phyloP scores from a whole-genome alignment of 208 protist genomes.

The Balamuthia mandrillaris region DNA sequence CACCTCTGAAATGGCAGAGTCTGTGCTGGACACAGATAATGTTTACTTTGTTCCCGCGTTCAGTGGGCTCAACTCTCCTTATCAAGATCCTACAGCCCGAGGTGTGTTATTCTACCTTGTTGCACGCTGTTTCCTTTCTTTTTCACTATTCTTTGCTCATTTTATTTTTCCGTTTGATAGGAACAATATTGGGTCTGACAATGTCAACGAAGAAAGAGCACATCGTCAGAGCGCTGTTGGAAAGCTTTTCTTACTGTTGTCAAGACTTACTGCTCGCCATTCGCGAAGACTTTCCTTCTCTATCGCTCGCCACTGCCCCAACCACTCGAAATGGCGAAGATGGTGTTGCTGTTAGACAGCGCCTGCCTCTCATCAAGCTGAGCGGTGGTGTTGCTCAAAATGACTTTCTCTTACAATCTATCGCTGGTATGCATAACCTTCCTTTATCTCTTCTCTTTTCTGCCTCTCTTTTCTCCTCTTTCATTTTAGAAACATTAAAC shows the following conservation, averaged over 20 bases:
- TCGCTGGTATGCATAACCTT: slow-evolving; percentile 19
- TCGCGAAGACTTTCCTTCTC: slow-evolving; percentile 42
- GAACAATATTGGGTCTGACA: slow-evolving; percentile 49
- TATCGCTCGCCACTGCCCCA: no score
- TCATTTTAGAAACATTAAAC: no score
- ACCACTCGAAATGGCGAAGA: no score
- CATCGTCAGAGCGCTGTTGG: slow-evolving; percentile 49
- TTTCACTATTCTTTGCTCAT: not conserved
- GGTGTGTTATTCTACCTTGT: no score
- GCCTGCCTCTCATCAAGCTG: not conserved
- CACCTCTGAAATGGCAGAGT: slow-evolving; percentile 36
- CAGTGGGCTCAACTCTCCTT: slow-evolving; percentile 43
- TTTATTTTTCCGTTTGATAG: not conserved
- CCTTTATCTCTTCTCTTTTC: no score
- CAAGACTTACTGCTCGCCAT: slow-evolving; percentile 51
- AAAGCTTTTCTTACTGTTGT: slow-evolving; percentile 41
- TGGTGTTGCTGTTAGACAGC: no score
- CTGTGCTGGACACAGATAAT: slow-evolving; percentile 34
- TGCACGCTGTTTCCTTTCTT: not conserved
- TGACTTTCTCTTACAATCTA: slow-evolving; percentile 57
- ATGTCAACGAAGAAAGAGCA: slow-evolving; percentile 45
- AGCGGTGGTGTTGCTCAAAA: slow-evolving; percentile 61
- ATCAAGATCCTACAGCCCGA: slow-evolving; percentile 78
- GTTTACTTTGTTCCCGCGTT: slow-evolving; percentile 55
- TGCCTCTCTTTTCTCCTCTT: no score